Percentiles rank a stretch among this genome's conserved stretches.
Evolutionary conservation across 495 filamentous ascomycete genomes (phyloP).

Genomic region (Penicillium coffeae): DNA sequence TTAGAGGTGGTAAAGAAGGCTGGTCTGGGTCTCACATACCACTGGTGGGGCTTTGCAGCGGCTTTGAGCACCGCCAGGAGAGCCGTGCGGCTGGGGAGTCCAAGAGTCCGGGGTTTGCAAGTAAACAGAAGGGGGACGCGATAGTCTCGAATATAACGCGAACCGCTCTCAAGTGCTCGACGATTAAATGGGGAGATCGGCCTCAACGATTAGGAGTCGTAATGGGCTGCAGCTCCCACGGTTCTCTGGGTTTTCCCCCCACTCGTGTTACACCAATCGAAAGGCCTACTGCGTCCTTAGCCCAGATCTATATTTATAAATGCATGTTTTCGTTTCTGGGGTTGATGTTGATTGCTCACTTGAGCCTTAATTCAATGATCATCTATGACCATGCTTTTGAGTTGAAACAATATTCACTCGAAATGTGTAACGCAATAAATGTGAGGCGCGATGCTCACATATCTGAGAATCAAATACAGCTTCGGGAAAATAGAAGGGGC

Average conservation of each 20-base stretch:
- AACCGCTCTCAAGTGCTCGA: background rate
- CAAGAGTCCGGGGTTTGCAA: too few species aligned
- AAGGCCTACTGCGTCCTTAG: background rate
- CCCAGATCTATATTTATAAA: constrained; percentile 4
- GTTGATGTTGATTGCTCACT: too few species aligned
- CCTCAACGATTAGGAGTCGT: constrained; percentile 2
- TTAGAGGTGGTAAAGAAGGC: constrained; percentile 12
- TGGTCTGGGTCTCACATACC: constrained; percentile 21
- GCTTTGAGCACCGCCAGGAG: constrained; percentile 2
- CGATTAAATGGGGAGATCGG: background rate
- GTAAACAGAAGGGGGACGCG: constrained; percentile 5
- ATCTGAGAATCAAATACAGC: too few species aligned
- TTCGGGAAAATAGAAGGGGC: too few species aligned
- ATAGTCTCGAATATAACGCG: background rate
- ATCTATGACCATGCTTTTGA: too few species aligned
- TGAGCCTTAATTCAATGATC: too few species aligned
- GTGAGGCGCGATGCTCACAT: too few species aligned
- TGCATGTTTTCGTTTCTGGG: background rate
- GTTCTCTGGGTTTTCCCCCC: background rate
- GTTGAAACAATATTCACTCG: too few species aligned
- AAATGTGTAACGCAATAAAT: too few species aligned
- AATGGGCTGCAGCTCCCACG: constrained; percentile 3
- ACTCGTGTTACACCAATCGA: constrained; percentile 2
- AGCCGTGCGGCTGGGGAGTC: background rate
- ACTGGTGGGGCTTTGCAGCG: constrained; percentile 19